phyloP scores from a whole-genome alignment of 1,284 basidiomycete genomes.

The Boletus mariae region DNA sequence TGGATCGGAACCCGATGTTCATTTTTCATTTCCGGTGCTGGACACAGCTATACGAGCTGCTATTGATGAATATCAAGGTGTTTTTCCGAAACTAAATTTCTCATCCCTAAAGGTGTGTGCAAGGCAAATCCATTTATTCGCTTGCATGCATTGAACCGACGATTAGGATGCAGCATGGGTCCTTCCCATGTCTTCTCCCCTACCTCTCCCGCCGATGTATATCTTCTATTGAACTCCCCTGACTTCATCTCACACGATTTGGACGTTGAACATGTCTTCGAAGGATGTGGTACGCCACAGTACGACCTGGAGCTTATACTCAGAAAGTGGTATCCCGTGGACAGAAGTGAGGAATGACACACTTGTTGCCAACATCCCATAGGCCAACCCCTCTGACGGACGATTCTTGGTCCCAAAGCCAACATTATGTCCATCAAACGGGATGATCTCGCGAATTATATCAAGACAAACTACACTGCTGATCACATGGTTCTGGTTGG shows the following conservation, averaged over 20 bases:
- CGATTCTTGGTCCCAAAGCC: constrained; percentile 94
- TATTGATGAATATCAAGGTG: constrained; percentile 72
- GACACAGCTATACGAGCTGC: constrained; percentile 69
- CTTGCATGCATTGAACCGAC: not conserved
- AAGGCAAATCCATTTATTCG: not conserved
- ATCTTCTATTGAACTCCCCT: constrained; percentile 89
- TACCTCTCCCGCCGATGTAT: constrained; percentile 88
- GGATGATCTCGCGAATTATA: constrained; percentile 88
- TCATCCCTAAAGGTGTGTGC: constrained; percentile 77
- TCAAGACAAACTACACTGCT: constrained; percentile 97
- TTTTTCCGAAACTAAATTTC: constrained; percentile 96
- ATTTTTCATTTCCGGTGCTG: constrained; percentile 72
- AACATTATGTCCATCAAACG: constrained; percentile 97
- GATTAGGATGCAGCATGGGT: constrained; percentile 89
- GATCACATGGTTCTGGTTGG: constrained; percentile 99
- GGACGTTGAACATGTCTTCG: constrained; percentile 56
- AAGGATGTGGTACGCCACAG: constrained; percentile 45
- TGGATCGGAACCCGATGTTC: constrained; percentile 40
- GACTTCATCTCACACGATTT: constrained; percentile 88
- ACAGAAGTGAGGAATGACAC: constrained; percentile 68
- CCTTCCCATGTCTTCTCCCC: constrained; percentile 77
- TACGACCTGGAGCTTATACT: constrained; percentile 85
- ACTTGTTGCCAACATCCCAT: constrained; percentile 35
- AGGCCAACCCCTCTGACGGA: constrained; percentile 94
- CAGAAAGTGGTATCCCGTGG: constrained; percentile 87